Evolutionary conservation across 2,329 filamentous ascomycete genomes (phyloP).

Genomic region (Ascosphaera aggregata): DNA sequence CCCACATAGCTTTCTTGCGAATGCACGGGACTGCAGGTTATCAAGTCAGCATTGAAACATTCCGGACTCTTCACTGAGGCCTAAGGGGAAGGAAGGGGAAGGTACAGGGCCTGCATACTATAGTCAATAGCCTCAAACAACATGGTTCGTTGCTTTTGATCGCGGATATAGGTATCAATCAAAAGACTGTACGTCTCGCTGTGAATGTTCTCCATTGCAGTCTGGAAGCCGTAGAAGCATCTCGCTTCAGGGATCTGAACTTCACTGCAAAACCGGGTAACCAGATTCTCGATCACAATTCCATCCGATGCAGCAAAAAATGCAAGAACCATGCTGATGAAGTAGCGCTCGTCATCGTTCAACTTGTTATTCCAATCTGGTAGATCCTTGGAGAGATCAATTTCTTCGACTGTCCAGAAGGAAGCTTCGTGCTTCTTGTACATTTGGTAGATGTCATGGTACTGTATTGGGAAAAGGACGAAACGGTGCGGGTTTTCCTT

Average conservation of each 20-base stretch:
- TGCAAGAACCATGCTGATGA: constrained; percentile 92
- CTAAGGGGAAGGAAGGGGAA: no score
- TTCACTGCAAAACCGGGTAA: constrained; percentile 92
- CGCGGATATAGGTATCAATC: constrained; percentile 98
- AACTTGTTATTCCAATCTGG: constrained; percentile 98
- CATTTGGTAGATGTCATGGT: constrained; percentile 99
- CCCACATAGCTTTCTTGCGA: constrained; percentile 97
- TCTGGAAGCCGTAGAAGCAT: constrained; percentile 99
- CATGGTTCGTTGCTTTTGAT: constrained; percentile 77
- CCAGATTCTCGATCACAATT: constrained; percentile 98
- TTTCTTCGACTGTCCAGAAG: constrained; percentile 99
- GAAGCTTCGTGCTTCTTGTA: constrained; percentile 99
- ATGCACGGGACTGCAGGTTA: constrained; percentile 61
- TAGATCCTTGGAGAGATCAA: constrained; percentile 94
- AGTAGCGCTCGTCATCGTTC: constrained; percentile 93
- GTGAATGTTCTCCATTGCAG: constrained; percentile 99
- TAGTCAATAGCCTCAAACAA: constrained; percentile 98
- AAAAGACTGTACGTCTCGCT: constrained; percentile 98
- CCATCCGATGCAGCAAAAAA: constrained; percentile 98
- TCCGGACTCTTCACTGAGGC: no score
- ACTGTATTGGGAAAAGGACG: constrained; percentile 96
- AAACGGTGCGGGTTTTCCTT: constrained; percentile 93
- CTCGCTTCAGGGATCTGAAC: constrained; percentile 94
- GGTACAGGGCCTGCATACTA: constrained; percentile 33
- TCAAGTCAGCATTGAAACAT: no score